Evolutionary conservation across 768 basidiomycete species (phyloP), one percentile per base, ranked within the genome.

Genomic region (Phlebiopsis gigantea): DNA sequence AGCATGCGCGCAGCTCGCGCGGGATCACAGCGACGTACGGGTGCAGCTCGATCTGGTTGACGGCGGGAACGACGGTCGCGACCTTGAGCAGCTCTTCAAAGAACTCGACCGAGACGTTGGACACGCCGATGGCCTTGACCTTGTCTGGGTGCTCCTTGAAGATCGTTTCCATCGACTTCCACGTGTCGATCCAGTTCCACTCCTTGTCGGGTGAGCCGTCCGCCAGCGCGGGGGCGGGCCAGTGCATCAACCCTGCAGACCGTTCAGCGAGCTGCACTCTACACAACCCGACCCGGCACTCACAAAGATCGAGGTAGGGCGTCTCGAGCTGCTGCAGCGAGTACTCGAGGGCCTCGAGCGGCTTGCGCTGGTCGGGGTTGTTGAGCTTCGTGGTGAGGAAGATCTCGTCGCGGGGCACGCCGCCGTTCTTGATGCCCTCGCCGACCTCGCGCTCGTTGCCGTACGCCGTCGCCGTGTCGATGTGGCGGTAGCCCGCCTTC

Each of bases 361-460:
- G 79, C 30, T 77, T 68, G 56, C 73, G 70, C 66, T 90, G 89
- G 67, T 85, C 80, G 47, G 74, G 69, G 69, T 85, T 85, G 65
- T 80, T 75, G 54, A 88, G 76, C 70, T 87, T 88, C 57, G 85
- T 87, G 57, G 90, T 92, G 57, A 95, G 71, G 79, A 94, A 95
- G 71, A 95, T 79, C 55, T 84, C 74, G 31, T 75, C 74, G 56
- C 93, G 81, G 5, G 82, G 76, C 15, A 93, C 81, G 10, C 89
- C 91, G 22, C 85, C 87, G 12, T 77, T 75, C 63, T 80, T 84
- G 72, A 94, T 85, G 28, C 92, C 93, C 53, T 82, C 65, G 14
- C 92, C 93, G 44, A 95, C 93, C 69, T 90, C 89, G 31, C 75
- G 73, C 71, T 94, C 89, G 66, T 93, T 93, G 71, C 72, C 72